Percentiles rank a stretch among this genome's conserved stretches.
Conservation (phyloP, 192 early-diverging fungal species). For the Backusella psychrophila region DNA sequence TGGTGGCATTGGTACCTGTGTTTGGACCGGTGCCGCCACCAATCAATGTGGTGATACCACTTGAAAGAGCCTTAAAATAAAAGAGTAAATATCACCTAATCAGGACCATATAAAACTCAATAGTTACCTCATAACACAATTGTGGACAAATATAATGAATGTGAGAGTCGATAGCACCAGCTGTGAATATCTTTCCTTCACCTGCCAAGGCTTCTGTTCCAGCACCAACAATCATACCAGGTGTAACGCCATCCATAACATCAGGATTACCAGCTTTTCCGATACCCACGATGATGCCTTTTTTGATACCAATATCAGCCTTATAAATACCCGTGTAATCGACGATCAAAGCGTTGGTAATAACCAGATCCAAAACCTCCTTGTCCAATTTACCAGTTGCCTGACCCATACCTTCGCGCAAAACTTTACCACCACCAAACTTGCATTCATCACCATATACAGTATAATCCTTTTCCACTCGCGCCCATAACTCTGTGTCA, state of each 20-base stretch:
- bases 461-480: conserved; percentile 89
- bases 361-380: conserved; percentile 89
- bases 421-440: conserved; percentile 94
- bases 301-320: conserved; percentile 94
- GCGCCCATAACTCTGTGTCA: conserved; percentile 80
- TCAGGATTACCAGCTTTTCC: conserved; percentile 98
- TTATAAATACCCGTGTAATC: conserved; percentile 97
- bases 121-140: conserved; percentile 70
- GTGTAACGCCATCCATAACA: conserved; percentile 91
- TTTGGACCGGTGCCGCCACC: conserved; percentile 95
- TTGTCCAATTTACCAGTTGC: conserved; percentile 56
- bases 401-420: conserved; percentile 97
- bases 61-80: conserved; percentile 56
- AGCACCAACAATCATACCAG: conserved; percentile 86
- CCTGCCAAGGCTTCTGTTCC: conserved; percentile 90
- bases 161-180: conserved; percentile 92
- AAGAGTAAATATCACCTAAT: conserved; percentile 1
- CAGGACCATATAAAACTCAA: not conserved
- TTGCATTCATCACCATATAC: conserved; percentile 94
- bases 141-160: conserved; percentile 97
- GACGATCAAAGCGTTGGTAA: conserved; percentile 91
- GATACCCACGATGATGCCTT: conserved; percentile 85
- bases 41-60: conserved; percentile 81
- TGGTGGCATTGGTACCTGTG: conserved; percentile 95
- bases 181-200: conserved; percentile 90